Evolutionary conservation across 106 monocot species (phyloP).

Genomic region (Posidonia australis): DNA sequence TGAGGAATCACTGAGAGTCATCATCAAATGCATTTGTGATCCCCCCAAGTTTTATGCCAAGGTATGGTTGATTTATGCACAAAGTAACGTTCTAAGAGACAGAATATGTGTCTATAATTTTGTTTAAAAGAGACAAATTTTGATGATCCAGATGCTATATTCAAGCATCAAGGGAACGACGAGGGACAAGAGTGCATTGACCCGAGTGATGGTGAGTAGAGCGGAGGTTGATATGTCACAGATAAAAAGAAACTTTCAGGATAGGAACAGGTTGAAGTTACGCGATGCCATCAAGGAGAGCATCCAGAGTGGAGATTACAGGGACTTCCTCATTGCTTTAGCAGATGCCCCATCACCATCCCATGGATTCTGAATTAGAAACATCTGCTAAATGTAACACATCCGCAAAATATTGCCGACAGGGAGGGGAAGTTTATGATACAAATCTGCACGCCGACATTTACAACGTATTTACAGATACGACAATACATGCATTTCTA

Average conservation of each 20-base stretch:
- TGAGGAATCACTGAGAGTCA: conserved; percentile 30
- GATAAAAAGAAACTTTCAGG: conserved; percentile 23
- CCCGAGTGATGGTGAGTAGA: neutral
- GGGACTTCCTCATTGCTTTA: conserved; percentile 35
- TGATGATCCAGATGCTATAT: conserved; percentile 23
- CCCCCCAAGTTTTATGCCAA: conserved; percentile 40
- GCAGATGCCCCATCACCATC: neutral
- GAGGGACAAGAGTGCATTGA: conserved; percentile 16
- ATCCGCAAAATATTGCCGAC: too few relatives aligned
- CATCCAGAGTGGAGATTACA: conserved; percentile 23
- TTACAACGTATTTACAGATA: too few relatives aligned
- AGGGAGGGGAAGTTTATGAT: too few relatives aligned
- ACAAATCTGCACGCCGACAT: too few relatives aligned
- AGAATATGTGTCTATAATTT: too few relatives aligned
- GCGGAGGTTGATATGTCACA: conserved; percentile 38
- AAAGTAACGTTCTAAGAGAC: neutral
- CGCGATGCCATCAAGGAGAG: conserved; percentile 23
- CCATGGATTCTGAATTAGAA: too few relatives aligned
- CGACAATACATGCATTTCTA: too few relatives aligned
- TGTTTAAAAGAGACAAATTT: neutral
- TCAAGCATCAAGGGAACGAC: conserved; percentile 17
- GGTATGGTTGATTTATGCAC: conserved; percentile 12
- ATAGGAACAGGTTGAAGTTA: conserved; percentile 24
- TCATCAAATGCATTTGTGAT: conserved; percentile 27
- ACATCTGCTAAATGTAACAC: too few relatives aligned